A percentile compares a stretch with the other conserved stretches of the same genome.
phyloP scores from a whole-genome alignment of 306 rosid genomes.

The Benincasa hispida region DNA sequence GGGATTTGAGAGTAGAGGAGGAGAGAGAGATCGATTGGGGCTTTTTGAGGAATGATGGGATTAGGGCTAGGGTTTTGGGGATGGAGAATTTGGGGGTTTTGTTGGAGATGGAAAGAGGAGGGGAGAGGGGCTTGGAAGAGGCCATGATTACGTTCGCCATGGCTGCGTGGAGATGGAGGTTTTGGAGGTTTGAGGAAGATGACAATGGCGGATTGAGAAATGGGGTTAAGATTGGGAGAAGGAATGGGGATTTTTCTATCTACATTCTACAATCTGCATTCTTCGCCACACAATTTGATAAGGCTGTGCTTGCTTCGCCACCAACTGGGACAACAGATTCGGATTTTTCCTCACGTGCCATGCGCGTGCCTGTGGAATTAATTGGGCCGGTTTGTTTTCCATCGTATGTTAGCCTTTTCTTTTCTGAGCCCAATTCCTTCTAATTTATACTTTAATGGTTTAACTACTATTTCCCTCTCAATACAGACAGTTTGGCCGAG shows the following conservation, averaged over 20 bases:
- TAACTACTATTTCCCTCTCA: too few species aligned
- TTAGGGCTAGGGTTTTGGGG: constrained; percentile 25
- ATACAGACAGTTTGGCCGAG: not conserved
- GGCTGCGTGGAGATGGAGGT: constrained; percentile 1
- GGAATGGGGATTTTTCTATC: constrained; percentile 4
- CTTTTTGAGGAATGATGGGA: constrained; percentile 11
- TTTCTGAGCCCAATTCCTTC: not conserved
- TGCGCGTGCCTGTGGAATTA: not conserved
- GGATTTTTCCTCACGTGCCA: not conserved
- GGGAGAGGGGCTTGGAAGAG: constrained; percentile 41
- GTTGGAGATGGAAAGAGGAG: constrained; percentile 14
- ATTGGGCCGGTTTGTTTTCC: not conserved
- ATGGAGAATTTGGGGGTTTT: constrained; percentile 35
- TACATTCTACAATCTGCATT: constrained; percentile 16
- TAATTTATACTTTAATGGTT: too few species aligned
- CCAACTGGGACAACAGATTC: not conserved
- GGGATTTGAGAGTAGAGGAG: constrained; percentile 34
- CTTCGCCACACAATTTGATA: constrained; percentile 58
- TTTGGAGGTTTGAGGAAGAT: not conserved
- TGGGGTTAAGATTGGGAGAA: not conserved
- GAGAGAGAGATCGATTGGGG: constrained; percentile 18
- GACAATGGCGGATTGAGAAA: not conserved
- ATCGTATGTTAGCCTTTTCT: not conserved
- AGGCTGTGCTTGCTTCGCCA: not conserved
- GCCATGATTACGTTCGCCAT: constrained; percentile 88